Evolutionary conservation across 192 early-diverging fungal genomes (phyloP).

Genomic region (Coemansia sp.): DNA sequence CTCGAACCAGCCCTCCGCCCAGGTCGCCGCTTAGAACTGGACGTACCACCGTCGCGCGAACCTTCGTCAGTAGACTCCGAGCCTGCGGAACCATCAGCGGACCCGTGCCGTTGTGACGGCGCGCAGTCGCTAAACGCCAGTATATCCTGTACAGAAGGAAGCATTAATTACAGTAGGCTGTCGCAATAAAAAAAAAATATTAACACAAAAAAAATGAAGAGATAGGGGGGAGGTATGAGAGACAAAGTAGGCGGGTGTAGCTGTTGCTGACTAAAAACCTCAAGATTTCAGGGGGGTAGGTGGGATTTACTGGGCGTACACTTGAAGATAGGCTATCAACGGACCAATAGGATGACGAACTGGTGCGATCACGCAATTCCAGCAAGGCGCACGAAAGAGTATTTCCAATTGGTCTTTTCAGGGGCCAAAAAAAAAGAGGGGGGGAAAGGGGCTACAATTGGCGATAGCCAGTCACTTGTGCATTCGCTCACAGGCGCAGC

Average conservation of each 20-base stretch:
- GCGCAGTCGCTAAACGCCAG: slow-evolving; percentile 36
- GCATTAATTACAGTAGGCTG: slow-evolving; percentile 23
- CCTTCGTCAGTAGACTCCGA: slow-evolving; percentile 3
- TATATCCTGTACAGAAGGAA: slow-evolving; percentile 48
- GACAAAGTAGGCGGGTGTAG: background rate
- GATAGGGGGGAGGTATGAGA: background rate
- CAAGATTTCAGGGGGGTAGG: background rate
- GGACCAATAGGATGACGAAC: slow-evolving; percentile 1
- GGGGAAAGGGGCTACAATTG: background rate
- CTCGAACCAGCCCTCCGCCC: slow-evolving; percentile 43
- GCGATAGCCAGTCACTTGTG: background rate
- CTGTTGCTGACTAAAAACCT: background rate
- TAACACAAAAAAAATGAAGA: slow-evolving; percentile 15
- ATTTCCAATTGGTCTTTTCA: background rate
- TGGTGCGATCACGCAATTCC: slow-evolving; percentile 29
- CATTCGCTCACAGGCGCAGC: background rate
- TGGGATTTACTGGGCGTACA: background rate
- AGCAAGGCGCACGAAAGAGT: background rate
- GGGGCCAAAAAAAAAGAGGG: background rate
- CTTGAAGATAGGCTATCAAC: background rate
- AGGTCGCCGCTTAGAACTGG: slow-evolving; percentile 26
- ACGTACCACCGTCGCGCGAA: slow-evolving; percentile 4
- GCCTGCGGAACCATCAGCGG: background rate
- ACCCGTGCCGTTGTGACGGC: background rate
- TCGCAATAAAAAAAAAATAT: background rate